Base-by-base conservation (phyloP, 106 monocot genomes). In the Phalaenopsis aphrodite region DNA sequence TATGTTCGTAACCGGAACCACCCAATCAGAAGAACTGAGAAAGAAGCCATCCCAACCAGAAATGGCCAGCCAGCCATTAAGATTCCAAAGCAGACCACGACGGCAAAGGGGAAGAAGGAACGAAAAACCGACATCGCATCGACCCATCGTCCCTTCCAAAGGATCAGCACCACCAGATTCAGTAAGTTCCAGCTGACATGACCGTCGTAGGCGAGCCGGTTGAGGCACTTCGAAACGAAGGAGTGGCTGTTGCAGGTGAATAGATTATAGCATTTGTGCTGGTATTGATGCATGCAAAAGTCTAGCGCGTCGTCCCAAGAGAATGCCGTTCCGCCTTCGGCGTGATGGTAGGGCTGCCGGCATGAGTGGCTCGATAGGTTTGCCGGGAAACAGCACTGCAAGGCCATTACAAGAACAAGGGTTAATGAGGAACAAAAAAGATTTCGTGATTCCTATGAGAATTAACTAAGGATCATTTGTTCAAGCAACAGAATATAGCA, bases 221-320 rank as follows among this genome's bases (percentile, higher is more conserved):
- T 91, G 16, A 94, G 78, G 83, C 94, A 94, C 83, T 83, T 89
- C 69, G 94, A 86, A 14, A 90, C 91, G 58, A 91, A 94, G 5
- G 91, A 94, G 84, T 92, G 84, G 73, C 89, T 88, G 74, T 90
- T 94, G 83, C 94, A 94, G 17, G 94, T 90, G 86, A 94, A 94
- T 56, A 92, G 78, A 79, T 94, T 94, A 86, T 88, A 94, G 84
- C 5, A 90, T 78, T 94, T 94, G 84, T 88, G 89, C 76, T 88
- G 88, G 83, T 88, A 94, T 23, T 83, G 80, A 3, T 87, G 85
- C 76, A 75, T 85, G 85, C 87, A 82, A 23, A 81, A 21, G 42
- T 81, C 55, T 37, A 94, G 78, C 19, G 86, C 91, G 41, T 91
- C 86, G 43, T 94, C 94, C 94, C 94, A 94, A 15, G 91, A 91